Evolutionary conservation across 176 grass and related monocot species (phyloP).

Genomic region (Microstegium vimineum): DNA sequence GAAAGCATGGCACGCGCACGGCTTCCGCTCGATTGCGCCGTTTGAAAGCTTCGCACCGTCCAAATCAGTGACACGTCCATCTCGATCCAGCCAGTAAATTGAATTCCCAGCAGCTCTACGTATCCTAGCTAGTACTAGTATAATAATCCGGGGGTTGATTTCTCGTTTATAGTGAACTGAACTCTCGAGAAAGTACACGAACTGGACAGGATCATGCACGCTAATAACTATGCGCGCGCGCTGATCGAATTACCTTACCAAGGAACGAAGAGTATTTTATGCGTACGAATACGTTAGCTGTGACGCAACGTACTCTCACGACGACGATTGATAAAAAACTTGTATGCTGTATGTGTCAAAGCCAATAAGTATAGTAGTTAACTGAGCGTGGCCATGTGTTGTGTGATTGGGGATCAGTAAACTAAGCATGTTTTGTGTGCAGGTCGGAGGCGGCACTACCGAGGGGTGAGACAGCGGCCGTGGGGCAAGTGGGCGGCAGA

Average conservation of each 20-base stretch:
- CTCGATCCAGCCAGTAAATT: not conserved
- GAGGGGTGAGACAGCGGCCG: constrained; percentile 62
- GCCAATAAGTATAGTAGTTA: not conserved
- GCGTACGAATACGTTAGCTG: constrained; percentile 20
- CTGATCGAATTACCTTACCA: not conserved
- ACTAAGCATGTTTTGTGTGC: not conserved
- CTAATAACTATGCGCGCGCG: constrained; percentile 11
- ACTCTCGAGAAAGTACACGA: not conserved
- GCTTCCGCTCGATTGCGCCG: constrained; percentile 14
- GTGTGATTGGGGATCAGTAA: not conserved
- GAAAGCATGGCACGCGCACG: constrained; percentile 35
- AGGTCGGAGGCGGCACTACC: constrained; percentile 47
- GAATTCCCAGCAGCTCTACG: not conserved
- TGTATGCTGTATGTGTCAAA: not conserved
- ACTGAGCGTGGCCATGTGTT: not conserved
- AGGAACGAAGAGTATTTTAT: constrained; percentile 28
- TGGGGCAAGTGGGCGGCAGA: constrained; percentile 76
- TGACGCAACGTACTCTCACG: constrained; percentile 2
- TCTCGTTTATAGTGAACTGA: not conserved
- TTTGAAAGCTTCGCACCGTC: constrained; percentile 39
- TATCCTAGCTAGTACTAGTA: too few relatives aligned
- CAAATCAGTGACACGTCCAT: not conserved
- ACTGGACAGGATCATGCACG: constrained; percentile 6
- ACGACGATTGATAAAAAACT: not conserved
- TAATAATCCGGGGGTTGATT: too few relatives aligned